A percentile compares a stretch with the other conserved stretches of the same genome.
phyloP scores from a whole-genome alignment of 805 yeast genomes.

The Maudiozyma turicensis region DNA sequence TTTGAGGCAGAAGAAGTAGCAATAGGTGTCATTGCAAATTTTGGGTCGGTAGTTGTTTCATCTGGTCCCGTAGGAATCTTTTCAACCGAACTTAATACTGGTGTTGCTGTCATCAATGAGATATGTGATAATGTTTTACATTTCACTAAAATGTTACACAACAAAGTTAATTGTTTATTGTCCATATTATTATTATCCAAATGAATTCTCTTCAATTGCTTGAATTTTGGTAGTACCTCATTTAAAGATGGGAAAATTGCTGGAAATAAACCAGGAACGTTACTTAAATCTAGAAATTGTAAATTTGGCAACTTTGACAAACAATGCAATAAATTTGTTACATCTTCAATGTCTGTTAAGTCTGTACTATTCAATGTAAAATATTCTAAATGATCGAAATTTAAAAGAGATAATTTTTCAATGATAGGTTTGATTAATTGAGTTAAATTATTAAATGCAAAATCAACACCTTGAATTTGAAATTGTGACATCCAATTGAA shows the following conservation, averaged over 20 bases:
- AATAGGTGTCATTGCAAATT: not conserved
- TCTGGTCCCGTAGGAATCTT: not conserved
- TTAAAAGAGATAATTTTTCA: conserved; percentile 14
- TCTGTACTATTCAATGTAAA: conserved; percentile 60
- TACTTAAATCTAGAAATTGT: conserved; percentile 66
- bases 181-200: conserved; percentile 58
- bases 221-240: conserved; percentile 59
- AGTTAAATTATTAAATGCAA: conserved; percentile 69
- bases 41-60: not conserved
- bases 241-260: conserved; percentile 46
- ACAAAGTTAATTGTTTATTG: conserved; percentile 43
- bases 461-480: conserved; percentile 54
- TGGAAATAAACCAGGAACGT: conserved; percentile 60
- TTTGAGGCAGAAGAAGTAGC: not conserved
- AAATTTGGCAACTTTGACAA: conserved; percentile 48
- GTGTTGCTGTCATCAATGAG: conserved; percentile 51
- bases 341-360: conserved; percentile 42
- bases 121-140: conserved; percentile 59
- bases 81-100: not conserved
- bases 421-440: conserved; percentile 23
- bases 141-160: conserved; percentile 62
- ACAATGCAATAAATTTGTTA: conserved; percentile 39
- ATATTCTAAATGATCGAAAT: conserved; percentile 30
- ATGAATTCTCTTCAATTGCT: conserved; percentile 54
- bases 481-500: conserved; percentile 46